These are phyloP conservation scores for Exophiala oligosperma DNA, from an alignment of 2,329 filamentous ascomycete species.

Conservation along the genomic window DNA sequence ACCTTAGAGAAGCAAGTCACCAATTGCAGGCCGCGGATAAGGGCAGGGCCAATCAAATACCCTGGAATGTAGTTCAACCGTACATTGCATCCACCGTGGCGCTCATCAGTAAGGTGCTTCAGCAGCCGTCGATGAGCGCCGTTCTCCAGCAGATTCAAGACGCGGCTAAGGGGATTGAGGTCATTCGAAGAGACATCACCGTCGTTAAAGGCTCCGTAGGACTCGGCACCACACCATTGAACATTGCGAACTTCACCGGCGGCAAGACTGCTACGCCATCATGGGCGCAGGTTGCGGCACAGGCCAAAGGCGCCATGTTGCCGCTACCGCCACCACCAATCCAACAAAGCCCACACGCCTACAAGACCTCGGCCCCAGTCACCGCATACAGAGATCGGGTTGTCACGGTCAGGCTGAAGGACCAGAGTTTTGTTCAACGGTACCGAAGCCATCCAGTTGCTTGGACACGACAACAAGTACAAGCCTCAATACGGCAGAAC, in stretches of 20 bases:
- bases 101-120: slow-evolving; percentile 8
- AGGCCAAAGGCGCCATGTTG: slow-evolving; percentile 4
- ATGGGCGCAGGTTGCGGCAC: slow-evolving; percentile 10
- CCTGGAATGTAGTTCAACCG: slow-evolving; percentile 1
- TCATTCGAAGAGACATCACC: no score
- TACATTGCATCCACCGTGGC: slow-evolving; percentile 7
- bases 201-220: no score
- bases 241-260: no score
- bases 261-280: slow-evolving; percentile 3
- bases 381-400: slow-evolving; percentile 4
- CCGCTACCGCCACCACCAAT: background rate
- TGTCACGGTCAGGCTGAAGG: background rate
- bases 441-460: background rate
- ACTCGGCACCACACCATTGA: no score
- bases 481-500: background rate
- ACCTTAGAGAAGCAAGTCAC: slow-evolving; percentile 9
- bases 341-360: no score
- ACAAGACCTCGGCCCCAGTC: background rate
- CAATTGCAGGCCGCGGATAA: slow-evolving; percentile 8
- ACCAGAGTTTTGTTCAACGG: background rate
- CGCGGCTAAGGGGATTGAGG: no score
- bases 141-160: slow-evolving; percentile 1
- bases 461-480: background rate
- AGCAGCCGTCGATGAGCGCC: slow-evolving; percentile 2
- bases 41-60: slow-evolving; percentile 10